These are phyloP conservation scores for Cercospora beticola DNA, from an alignment of 2,329 filamentous ascomycete species.

Conservation along the genomic window DNA sequence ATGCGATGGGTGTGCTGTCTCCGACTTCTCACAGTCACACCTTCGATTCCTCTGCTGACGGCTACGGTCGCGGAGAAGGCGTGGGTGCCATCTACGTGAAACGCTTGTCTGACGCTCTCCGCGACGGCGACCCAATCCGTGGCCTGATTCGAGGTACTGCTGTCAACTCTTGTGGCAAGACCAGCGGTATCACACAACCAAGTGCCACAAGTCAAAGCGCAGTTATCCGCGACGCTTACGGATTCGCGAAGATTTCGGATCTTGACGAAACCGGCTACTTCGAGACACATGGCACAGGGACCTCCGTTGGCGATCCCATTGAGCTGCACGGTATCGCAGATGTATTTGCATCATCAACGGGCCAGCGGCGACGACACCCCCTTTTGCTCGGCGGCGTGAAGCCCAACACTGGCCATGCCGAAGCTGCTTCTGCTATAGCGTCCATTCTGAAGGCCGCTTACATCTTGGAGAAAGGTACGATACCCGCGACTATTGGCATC, in stretches of 20 bases:
- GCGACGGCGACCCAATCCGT: slow-evolving; percentile 18
- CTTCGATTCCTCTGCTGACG: slow-evolving; percentile 45
- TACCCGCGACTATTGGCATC: slow-evolving; percentile 31
- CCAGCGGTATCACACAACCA: slow-evolving; percentile 45
- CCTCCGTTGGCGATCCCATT: slow-evolving; percentile 25
- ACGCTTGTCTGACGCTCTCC: slow-evolving; percentile 45
- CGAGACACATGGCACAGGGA: slow-evolving; percentile 33
- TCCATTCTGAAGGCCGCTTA: slow-evolving; percentile 21
- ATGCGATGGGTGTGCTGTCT: slow-evolving; percentile 43
- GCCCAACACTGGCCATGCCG: slow-evolving; percentile 20
- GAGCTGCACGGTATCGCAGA: slow-evolving; percentile 25
- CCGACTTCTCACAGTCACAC: slow-evolving; percentile 30
- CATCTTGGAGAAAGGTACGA: slow-evolving; percentile 27
- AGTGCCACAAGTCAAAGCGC: slow-evolving; percentile 38
- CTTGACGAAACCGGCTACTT: slow-evolving; percentile 22
- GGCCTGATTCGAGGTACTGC: slow-evolving; percentile 16
- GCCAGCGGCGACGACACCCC: neutral
- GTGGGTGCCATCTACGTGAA: slow-evolving; percentile 54
- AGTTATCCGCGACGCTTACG: slow-evolving; percentile 41
- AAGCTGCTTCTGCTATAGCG: slow-evolving; percentile 15
- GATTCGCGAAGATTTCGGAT: slow-evolving; percentile 29
- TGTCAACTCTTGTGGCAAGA: slow-evolving; percentile 14
- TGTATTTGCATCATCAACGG: slow-evolving; percentile 5
- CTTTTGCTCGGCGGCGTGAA: slow-evolving; percentile 31
- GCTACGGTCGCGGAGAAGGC: slow-evolving; percentile 56